These are phyloP conservation scores for Aspergillus sergii DNA, from an alignment of 2,329 filamentous ascomycete genomes.

Conservation along the genomic window DNA sequence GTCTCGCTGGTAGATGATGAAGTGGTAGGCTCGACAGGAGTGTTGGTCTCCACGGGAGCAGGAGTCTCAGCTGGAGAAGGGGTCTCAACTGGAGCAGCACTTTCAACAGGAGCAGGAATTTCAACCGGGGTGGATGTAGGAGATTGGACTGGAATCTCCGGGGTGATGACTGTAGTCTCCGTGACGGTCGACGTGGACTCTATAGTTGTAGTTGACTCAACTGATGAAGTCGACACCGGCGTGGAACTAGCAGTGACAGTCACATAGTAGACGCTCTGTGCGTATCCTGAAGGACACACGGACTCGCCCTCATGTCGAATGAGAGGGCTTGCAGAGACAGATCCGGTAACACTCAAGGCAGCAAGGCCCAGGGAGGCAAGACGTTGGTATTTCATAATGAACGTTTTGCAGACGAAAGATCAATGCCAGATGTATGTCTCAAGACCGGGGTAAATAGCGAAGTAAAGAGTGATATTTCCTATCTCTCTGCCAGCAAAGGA, in stretches of 20 bases:
- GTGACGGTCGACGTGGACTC: constrained; percentile 11
- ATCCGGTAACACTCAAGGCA: constrained; percentile 26
- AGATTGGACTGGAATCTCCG: constrained; percentile 9
- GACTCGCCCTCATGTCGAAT: constrained; percentile 15
- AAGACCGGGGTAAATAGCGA: neutral
- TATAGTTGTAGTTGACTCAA: constrained; percentile 19
- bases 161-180: constrained; percentile 7
- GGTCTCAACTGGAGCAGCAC: constrained; percentile 4
- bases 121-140: constrained; percentile 8
- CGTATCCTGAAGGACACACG: constrained; percentile 32
- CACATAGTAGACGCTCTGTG: constrained; percentile 29
- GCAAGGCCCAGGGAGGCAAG: constrained; percentile 26
- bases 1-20: constrained; percentile 6
- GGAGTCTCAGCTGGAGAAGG: constrained; percentile 6
- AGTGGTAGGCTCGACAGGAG: neutral
- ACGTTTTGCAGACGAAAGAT: neutral
- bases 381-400: constrained; percentile 31
- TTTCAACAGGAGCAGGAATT: constrained; percentile 7
- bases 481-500: neutral
- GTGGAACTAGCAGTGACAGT: constrained; percentile 26
- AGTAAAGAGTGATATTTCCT: neutral
- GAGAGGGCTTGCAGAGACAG: constrained; percentile 29
- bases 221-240: constrained; percentile 5
- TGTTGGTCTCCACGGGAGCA: neutral
- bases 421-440: neutral